Evolutionary conservation across 495 filamentous ascomycete genomes (phyloP).

Genomic region (Tirmania nivea): DNA sequence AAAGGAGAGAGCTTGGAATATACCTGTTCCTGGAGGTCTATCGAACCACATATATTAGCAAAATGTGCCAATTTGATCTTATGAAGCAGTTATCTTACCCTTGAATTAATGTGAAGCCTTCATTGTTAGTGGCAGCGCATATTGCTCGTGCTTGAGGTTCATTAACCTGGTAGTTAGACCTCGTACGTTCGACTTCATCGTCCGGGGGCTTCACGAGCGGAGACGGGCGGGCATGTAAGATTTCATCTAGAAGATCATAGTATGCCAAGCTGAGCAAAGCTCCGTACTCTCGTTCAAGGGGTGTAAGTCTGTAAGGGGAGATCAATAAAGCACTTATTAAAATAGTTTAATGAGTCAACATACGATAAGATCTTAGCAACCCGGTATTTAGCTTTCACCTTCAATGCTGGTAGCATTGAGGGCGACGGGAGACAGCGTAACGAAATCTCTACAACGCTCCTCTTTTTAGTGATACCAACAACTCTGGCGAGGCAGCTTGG

Average conservation of each 20-base stretch:
- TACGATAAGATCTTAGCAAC: conserved; percentile 28
- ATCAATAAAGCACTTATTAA: conserved; percentile 27
- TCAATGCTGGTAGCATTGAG: conserved; percentile 17
- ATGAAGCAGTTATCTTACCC: conserved; percentile 29
- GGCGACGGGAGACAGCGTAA: conserved; percentile 52
- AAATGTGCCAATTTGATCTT: neutral
- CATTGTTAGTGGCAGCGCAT: conserved; percentile 74
- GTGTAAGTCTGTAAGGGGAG: conserved; percentile 41
- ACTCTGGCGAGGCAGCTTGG: conserved; percentile 75
- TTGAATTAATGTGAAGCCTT: conserved; percentile 89
- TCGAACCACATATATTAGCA: neutral
- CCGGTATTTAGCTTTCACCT: neutral
- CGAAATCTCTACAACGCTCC: conserved; percentile 52
- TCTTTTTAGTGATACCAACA: conserved; percentile 54
- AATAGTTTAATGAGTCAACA: conserved; percentile 19
- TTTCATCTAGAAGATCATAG: conserved; percentile 84
- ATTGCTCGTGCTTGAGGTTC: conserved; percentile 80
- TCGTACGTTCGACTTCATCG: conserved; percentile 40
- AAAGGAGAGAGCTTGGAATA: neutral
- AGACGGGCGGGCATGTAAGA: conserved; percentile 70
- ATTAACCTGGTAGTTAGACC: conserved; percentile 63
- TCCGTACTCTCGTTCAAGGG: conserved; percentile 86
- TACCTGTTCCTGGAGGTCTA: conserved; percentile 56
- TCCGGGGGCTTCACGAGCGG: conserved; percentile 60
- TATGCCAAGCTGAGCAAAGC: conserved; percentile 75